Evolutionary conservation across 1,284 basidiomycete species (phyloP).

Genomic region (Leccinum subrobustum): DNA sequence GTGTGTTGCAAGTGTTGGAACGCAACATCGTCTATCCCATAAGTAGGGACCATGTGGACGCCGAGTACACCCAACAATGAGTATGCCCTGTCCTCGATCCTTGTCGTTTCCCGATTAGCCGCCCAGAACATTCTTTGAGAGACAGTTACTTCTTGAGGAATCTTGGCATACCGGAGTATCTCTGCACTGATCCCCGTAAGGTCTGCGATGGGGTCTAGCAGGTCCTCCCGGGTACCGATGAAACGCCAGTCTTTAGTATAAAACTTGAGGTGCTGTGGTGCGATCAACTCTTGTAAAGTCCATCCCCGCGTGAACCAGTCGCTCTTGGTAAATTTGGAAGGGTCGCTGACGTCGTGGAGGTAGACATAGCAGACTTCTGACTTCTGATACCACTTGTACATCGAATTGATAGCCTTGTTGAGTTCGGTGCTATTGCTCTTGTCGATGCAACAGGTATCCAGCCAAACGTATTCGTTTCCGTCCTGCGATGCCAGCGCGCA

Average conservation of each 20-base stretch:
- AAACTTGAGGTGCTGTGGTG: slow-evolving; percentile 26
- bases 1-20: slow-evolving; percentile 25
- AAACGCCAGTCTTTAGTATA: slow-evolving; percentile 23
- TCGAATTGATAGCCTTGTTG: slow-evolving; percentile 11
- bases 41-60: slow-evolving; percentile 18
- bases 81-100: slow-evolving; percentile 28
- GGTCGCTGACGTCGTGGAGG: slow-evolving; percentile 24
- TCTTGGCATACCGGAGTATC: slow-evolving; percentile 15
- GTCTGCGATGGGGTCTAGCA: slow-evolving; percentile 13
- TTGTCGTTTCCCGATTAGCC: slow-evolving; percentile 16
- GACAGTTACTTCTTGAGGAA: slow-evolving; percentile 15
- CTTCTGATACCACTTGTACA: slow-evolving; percentile 22
- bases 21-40: slow-evolving; percentile 23
- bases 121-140: slow-evolving; percentile 32
- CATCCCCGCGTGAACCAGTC: slow-evolving; percentile 32
- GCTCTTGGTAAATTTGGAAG: slow-evolving; percentile 18
- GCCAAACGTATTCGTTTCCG: slow-evolving; percentile 23
- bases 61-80: slow-evolving; percentile 28
- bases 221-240: slow-evolving; percentile 20
- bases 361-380: slow-evolving; percentile 29
- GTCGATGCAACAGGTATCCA: slow-evolving; percentile 34
- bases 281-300: slow-evolving; percentile 31
- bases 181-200: slow-evolving; percentile 20
- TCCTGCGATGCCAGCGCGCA: slow-evolving; percentile 20
- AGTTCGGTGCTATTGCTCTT: slow-evolving; percentile 23